phyloP scores from a whole-genome alignment of 2,329 filamentous ascomycete genomes.

The Ilyonectria sp. region DNA sequence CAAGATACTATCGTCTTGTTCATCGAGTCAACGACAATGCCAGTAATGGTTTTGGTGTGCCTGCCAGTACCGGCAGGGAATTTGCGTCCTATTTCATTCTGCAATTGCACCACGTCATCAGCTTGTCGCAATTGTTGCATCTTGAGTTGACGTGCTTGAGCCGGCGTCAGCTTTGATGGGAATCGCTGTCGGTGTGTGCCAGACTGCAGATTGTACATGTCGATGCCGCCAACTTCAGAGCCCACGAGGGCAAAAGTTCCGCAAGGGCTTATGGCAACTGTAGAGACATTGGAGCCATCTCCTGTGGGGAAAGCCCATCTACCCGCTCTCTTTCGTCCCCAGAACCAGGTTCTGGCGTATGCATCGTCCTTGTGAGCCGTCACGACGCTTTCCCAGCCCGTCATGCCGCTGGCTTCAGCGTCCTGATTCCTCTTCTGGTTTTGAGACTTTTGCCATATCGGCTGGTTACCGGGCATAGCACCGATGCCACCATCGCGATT shows the following conservation, averaged over 20 bases:
- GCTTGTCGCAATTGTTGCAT: constrained; percentile 73
- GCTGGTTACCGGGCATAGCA: constrained; percentile 81
- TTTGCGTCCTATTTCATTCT: constrained; percentile 59
- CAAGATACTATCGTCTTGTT: constrained; percentile 91
- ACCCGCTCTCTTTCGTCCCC: constrained; percentile 93
- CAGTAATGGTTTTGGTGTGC: constrained; percentile 87
- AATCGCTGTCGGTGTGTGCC: constrained; percentile 90
- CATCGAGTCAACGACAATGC: constrained; percentile 88
- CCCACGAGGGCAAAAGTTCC: constrained; percentile 95
- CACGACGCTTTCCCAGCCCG: constrained; percentile 97
- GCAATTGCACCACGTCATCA: constrained; percentile 70
- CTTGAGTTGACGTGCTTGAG: constrained; percentile 83
- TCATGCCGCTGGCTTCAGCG: constrained; percentile 81
- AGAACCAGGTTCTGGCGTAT: constrained; percentile 96
- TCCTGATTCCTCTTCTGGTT: constrained; percentile 74
- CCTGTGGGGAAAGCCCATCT: constrained; percentile 93
- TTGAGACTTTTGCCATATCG: constrained; percentile 87
- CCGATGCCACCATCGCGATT: constrained; percentile 97
- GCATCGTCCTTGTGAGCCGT: constrained; percentile 91
- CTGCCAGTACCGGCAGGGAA: constrained; percentile 74
- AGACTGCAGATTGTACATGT: constrained; percentile 98
- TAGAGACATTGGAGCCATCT: constrained; percentile 86
- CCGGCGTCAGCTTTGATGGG: constrained; percentile 82
- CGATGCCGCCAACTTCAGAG: constrained; percentile 85
- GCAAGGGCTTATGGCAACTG: constrained; percentile 90